Evolutionary conservation across 2,329 filamentous ascomycete species (phyloP), one percentile per base, ranked within the genome.

Genomic region (Arthroderma sp.): DNA sequence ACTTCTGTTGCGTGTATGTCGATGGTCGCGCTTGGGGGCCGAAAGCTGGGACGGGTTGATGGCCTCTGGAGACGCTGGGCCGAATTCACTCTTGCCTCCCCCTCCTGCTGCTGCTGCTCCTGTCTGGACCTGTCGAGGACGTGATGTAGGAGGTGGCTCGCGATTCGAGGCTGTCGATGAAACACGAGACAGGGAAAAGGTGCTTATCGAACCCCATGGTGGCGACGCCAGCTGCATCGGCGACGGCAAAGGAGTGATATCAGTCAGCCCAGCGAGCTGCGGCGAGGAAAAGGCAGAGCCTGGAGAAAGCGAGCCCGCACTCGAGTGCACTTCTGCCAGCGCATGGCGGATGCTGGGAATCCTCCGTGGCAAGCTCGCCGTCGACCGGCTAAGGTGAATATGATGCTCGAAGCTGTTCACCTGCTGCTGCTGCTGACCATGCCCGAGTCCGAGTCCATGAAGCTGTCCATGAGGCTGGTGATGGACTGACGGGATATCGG

Each of bases 171-270:
- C 64, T 1, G 66, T 65, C 1, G 74, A 76, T 0, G 74, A 71
- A 1, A 71, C 73, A 15, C 74, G 70, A 11, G 74, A 75, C 21
- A 73, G 62, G 0, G 71, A 71, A 21, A 70, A 67, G 76, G 84
- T 81, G 1, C 84, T 86, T 64, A 85, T 82, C 13, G 63, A 62
- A 44, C 65, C 66, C 72, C 71, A 74, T 21, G 71, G 65, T 23
- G 68, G 66, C 4, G 62, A 62, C 17, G 66, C 67, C 4, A 62
- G 61, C 75, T 76, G 3, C 77, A 91, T 77, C 2, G 87, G 87
- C 21, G 87, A 91, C 2, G 87, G 87, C 35, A 93, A 74, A 57
- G 87, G 87, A 2, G 88, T 91, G 61, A 93, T 78, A 68, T 89
- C 85, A 60, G 84, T 83, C 82, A 90, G 85, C 49, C 86, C 86